Base-by-base conservation (phyloP, 2,329 filamentous ascomycete genomes). In the Dactylellina parvicollis region DNA sequence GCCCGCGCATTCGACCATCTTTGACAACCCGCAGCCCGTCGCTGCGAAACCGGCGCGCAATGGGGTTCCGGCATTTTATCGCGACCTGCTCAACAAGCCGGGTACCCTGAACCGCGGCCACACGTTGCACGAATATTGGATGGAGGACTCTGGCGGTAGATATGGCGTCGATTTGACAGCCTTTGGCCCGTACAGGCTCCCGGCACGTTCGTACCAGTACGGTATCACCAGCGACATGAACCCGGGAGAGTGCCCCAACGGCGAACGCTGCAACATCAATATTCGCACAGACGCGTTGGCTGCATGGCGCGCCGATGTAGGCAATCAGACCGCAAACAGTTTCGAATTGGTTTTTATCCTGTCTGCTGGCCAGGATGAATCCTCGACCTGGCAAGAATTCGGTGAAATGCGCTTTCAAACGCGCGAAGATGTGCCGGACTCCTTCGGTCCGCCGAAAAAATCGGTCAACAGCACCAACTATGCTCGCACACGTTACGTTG, bases 61-160 rank as follows among this genome's bases (percentile, higher is more conserved):
- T 9, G 81, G 84, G 36, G 84, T 86, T 0, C 83, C 84, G 0
- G 78, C 79, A 1, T 86, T 83, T 75, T 86, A 86, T 76, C 81
- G 80, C 28, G 83, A 86, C 69, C 78, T 86, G 2, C 80, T 86
- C 52, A 86, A 86, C 73, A 83, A 78, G 54, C 84, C 84, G 0
- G 81, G 79, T 38, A 82, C 84, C 2, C 77, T 86, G 28, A 86
- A 86, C 65, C 79, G 79, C n/a, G 81, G 81, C 2, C 84, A 85
- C 70, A 86, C 85, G 1, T 79, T 86, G 1, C 84, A 86, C 69
- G 84, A 86, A 77, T 86, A 86, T 76, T 86, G 85, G 84, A 86
- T 86, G 84, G 84, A 84, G 57, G 84, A 86, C 77, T 85, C 83
- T 0, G 82, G 81, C 10, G 84, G 85, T 1, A 81, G 82, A 16